Conservation (phyloP, 345 rosid genomes). For the Populus nigra region DNA sequence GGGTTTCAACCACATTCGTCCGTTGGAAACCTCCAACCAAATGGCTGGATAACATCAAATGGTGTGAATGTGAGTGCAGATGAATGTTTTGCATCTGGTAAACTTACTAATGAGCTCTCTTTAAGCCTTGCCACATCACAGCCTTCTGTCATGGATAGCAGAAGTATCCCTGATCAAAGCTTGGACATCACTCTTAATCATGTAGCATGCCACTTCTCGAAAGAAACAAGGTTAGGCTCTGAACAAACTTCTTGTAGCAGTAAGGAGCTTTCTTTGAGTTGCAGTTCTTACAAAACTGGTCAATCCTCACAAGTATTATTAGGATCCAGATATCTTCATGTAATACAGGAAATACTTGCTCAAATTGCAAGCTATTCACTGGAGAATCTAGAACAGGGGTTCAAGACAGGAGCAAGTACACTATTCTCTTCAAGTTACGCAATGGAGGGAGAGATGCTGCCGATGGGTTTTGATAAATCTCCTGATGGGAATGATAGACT, state of each 20-base stretch:
- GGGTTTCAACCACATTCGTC: constrained; percentile 45
- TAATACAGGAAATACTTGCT: constrained; percentile 79
- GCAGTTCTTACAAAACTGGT: constrained; percentile 30
- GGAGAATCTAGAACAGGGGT: constrained; percentile 46
- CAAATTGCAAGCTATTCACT: constrained; percentile 74
- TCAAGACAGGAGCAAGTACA: constrained; percentile 20
- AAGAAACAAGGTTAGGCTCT: constrained; percentile 37
- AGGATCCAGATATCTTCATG: constrained; percentile 69
- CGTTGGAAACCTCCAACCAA: constrained; percentile 34
- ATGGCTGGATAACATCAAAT: constrained; percentile 41
- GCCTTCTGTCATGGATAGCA: constrained; percentile 28
- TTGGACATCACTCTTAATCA: constrained; percentile 45
- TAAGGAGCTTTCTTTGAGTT: constrained; percentile 52
- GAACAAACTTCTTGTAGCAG: constrained; percentile 56
- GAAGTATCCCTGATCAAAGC: constrained; percentile 50
- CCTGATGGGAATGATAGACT: constrained; percentile 26
- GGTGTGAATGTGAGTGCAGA: constrained; percentile 30
- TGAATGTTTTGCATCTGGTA: constrained; percentile 32
- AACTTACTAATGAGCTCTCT: constrained; percentile 56
- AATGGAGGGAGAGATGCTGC: constrained; percentile 13
- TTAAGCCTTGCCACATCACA: constrained; percentile 68
- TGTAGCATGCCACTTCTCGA: constrained; percentile 31
- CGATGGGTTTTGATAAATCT: constrained; percentile 24
- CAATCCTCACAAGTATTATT: constrained; percentile 43
- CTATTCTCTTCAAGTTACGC: constrained; percentile 25